Percentiles rank a stretch among this genome's conserved stretches.
phyloP scores from a whole-genome alignment of 352 stramenopile genomes.

The Phytophthora sansomeana region DNA sequence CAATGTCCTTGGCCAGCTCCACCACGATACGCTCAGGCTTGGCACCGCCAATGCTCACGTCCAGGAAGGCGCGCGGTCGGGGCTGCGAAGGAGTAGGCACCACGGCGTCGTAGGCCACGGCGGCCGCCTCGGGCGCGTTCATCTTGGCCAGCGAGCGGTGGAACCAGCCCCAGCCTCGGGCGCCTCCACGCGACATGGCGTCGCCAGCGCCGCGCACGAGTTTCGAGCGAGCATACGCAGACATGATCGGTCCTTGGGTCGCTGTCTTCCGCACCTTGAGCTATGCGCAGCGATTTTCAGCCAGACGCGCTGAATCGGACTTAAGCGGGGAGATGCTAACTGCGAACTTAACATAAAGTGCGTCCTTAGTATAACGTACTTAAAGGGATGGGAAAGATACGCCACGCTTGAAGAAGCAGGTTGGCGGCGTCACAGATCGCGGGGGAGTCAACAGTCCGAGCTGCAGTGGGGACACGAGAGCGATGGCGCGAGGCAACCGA shows the following conservation, averaged over 20 bases:
- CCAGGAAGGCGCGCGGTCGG: conserved; percentile 78
- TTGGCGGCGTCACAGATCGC: background rate
- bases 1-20: conserved; percentile 86
- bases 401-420: conserved; percentile 38
- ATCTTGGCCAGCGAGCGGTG: conserved; percentile 87
- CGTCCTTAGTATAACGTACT: conserved; percentile 3
- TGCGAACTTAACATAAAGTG: background rate
- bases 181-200: conserved; percentile 65
- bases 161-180: conserved; percentile 85
- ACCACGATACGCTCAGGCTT: conserved; percentile 81
- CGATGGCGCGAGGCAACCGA: conserved; percentile 38
- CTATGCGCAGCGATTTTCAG: conserved; percentile 33
- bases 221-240: conserved; percentile 66
- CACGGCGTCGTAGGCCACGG: conserved; percentile 72
- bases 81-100: conserved; percentile 58
- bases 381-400: background rate
- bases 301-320: conserved; percentile 35
- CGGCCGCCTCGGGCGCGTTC: conserved; percentile 68
- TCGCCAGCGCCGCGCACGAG: conserved; percentile 63
- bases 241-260: conserved; percentile 38
- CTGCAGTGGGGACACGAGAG: background rate
- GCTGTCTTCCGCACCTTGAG: conserved; percentile 19
- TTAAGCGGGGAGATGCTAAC: conserved; percentile 19
- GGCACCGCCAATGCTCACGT: conserved; percentile 85
- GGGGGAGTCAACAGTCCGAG: too few species aligned